phyloP scores from a whole-genome alignment of 805 yeast genomes.

The Candida saitoana region DNA sequence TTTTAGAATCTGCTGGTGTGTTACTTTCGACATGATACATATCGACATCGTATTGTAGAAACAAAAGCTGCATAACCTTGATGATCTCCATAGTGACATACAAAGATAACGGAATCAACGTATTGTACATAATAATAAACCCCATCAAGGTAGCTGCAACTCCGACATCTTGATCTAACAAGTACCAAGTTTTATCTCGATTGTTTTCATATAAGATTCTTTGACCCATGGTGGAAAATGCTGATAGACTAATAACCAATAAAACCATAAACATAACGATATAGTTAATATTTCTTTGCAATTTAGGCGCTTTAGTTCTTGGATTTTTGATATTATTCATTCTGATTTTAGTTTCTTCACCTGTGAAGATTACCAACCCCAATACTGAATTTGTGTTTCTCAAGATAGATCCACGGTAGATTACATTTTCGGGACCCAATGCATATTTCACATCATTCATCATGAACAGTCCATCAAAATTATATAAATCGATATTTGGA shows the following conservation, averaged over 20 bases:
- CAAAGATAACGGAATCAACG: conserved; percentile 88
- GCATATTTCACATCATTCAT: conserved; percentile 46
- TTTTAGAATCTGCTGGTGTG: conserved; percentile 91
- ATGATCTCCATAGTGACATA: conserved; percentile 97
- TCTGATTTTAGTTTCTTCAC: conserved; percentile 92
- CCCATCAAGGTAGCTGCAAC: conserved; percentile 91
- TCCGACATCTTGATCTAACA: conserved; percentile 69
- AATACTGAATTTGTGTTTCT: conserved; percentile 74
- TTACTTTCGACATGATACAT: conserved; percentile 83
- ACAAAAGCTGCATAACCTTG: conserved; percentile 77
- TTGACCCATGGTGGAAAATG: conserved; percentile 80
- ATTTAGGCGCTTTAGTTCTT: conserved; percentile 86
- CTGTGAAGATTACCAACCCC: conserved; percentile 87
- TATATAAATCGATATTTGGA: conserved; percentile 87
- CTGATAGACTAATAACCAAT: conserved; percentile 68
- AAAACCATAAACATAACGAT: conserved; percentile 86
- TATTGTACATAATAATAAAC: conserved; percentile 94
- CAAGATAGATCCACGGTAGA: conserved; percentile 84
- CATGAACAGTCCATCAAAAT: conserved; percentile 75
- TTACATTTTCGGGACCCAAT: conserved; percentile 73
- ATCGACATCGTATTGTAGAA: conserved; percentile 87
- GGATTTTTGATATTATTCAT: conserved; percentile 92
- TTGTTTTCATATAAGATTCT: conserved; percentile 44
- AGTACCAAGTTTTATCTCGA: conserved; percentile 62
- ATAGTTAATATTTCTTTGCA: conserved; percentile 75